Evolutionary conservation across 2,329 filamentous ascomycete genomes (phyloP).

Genomic region (Xylaria sp.): DNA sequence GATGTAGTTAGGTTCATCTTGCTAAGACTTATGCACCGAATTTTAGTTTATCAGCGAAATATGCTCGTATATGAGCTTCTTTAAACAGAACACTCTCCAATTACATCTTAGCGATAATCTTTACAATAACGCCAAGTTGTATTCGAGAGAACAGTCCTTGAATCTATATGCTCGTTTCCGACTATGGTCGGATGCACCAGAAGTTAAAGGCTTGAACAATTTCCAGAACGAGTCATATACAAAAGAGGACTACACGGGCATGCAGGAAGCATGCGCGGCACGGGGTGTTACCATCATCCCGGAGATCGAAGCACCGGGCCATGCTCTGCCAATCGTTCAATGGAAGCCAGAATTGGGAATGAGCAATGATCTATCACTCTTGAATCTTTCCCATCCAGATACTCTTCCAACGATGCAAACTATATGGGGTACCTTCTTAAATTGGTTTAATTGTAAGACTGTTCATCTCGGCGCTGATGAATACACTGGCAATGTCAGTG

Average conservation of each 20-base stretch:
- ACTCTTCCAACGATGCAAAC: conserved; percentile 63
- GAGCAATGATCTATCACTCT: conserved; percentile 57
- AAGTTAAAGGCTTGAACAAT: conserved; percentile 60
- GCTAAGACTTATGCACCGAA: conserved; percentile 16
- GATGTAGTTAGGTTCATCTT: neutral
- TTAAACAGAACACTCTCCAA: conserved; percentile 69
- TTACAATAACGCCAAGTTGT: conserved; percentile 60
- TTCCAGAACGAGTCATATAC: conserved; percentile 66
- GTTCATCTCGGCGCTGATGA: conserved; percentile 68
- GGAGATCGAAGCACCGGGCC: conserved; percentile 69
- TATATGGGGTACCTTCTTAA: conserved; percentile 63
- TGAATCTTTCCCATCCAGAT: conserved; percentile 66
- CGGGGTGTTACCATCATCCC: conserved; percentile 68
- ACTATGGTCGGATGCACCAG: conserved; percentile 59
- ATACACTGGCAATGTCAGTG: conserved; percentile 58
- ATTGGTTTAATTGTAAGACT: conserved; percentile 66
- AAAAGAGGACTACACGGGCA: conserved; percentile 59
- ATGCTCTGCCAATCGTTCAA: conserved; percentile 65
- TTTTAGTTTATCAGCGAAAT: conserved; percentile 64
- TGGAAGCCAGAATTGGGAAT: conserved; percentile 68
- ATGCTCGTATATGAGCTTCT: conserved; percentile 69
- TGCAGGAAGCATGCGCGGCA: conserved; percentile 62
- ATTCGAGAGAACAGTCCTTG: conserved; percentile 58
- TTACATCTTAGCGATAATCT: conserved; percentile 68
- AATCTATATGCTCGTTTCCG: conserved; percentile 66